Base-by-base conservation (phyloP, 352 stramenopile species). In the Paralagenidium karlingii region DNA sequence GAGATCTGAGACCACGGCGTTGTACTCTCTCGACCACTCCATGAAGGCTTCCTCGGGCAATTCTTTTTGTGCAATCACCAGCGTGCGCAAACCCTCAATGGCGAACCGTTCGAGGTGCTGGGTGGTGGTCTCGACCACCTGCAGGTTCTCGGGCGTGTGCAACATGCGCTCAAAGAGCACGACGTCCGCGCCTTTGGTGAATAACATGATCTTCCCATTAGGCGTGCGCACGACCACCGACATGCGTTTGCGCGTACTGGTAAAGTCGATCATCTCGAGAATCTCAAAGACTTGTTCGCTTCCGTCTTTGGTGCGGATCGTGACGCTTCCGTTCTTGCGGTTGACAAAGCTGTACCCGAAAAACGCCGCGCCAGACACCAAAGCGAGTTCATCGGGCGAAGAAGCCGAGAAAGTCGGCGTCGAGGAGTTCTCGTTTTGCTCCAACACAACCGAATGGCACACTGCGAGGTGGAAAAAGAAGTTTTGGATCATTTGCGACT, bases 191-290 rank as follows among this genome's bases (percentile, higher is more conserved):
- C 82, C 82, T 39, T 95, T 94, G 1, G 70, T 86, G 11, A 90
- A 51, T 42, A 90, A 33, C 52, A 87, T 40, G 2, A 90, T 51
- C 8, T 68, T 63, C 29, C 68, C 64, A 28, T 84, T 70, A 0
- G 66, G 67, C 0, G 70, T 78, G 27, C 90, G 66, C 11, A 98
- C 76, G 15, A 99, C 58, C 15, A 99, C 93, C 5, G 89, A 98
- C 95, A 99, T 99, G 38, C 96, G 68, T 62, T 99, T 99, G 22
- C 95, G 69, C n/a, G 95, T 83, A 37, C 85, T 97, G 38, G 96
- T 96, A 59, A 99, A 99, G 47, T 98, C 94, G 51, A 98, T 97
- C 44, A 98, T 82, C 31, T 96, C 88, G 27, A 98, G 67, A 19
- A 98, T 56, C 24, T 87, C 63, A 41, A 83, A 96, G 12, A 62